phyloP scores from a whole-genome alignment of 1,139 yeast genomes.

The Suhomyces atakaporum region DNA sequence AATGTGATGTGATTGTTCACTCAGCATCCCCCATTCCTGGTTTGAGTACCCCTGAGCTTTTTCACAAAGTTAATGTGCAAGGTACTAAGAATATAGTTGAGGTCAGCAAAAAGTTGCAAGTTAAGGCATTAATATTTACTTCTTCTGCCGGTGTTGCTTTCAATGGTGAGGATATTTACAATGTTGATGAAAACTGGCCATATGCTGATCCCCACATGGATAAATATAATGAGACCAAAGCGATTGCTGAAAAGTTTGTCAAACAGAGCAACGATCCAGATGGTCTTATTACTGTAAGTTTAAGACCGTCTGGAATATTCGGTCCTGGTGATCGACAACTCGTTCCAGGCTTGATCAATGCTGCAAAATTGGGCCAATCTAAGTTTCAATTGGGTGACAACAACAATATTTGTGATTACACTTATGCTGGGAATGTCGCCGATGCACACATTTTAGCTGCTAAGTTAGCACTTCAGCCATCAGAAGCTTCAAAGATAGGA shows the following conservation, averaged over 20 bases:
- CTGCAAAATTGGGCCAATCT: slow-evolving; percentile 82
- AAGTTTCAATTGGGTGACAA: slow-evolving; percentile 94
- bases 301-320: slow-evolving; percentile 97
- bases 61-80: slow-evolving; percentile 85
- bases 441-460: slow-evolving; percentile 96
- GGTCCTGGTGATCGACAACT: slow-evolving; percentile 98
- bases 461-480: slow-evolving; percentile 57
- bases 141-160: slow-evolving; percentile 97
- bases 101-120: slow-evolving; percentile 55
- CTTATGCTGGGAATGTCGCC: slow-evolving; percentile 99
- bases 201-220: slow-evolving; percentile 93
- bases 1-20: slow-evolving; percentile 83
- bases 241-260: slow-evolving; percentile 84
- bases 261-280: slow-evolving; percentile 62
- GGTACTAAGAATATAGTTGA: slow-evolving; percentile 80
- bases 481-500: slow-evolving; percentile 48
- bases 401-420: slow-evolving; percentile 91
- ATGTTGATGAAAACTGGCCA: slow-evolving; percentile 94
- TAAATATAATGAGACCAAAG: slow-evolving; percentile 94
- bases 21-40: slow-evolving; percentile 86
- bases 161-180: slow-evolving; percentile 85
- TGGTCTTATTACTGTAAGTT: slow-evolving; percentile 73
- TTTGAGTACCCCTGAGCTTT: slow-evolving; percentile 54
- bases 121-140: slow-evolving; percentile 83
- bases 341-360: slow-evolving; percentile 88